A percentile compares a stretch with the other conserved stretches of the same genome.
phyloP scores from a whole-genome alignment of 2,329 filamentous ascomycete genomes.

The Exophiala dermatitidis region DNA sequence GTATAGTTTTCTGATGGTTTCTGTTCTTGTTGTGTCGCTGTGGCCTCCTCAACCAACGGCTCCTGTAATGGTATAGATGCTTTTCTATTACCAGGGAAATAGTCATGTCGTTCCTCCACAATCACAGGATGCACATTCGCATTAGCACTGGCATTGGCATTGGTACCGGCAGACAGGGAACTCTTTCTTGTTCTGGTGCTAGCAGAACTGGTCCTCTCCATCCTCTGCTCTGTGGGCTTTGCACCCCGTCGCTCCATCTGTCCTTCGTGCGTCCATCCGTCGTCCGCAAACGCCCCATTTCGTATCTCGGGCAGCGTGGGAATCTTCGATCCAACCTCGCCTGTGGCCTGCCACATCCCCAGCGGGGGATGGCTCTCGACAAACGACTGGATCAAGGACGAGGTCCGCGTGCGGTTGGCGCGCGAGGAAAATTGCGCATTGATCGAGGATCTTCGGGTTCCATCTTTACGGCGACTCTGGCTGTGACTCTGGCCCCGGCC shows the following conservation, averaged over 20 bases:
- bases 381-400: conserved; percentile 25
- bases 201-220: conserved; percentile 27
- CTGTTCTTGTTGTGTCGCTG: conserved; percentile 1
- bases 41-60: conserved; percentile 9
- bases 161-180: conserved; percentile 5
- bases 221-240: conserved; percentile 27
- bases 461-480: background rate
- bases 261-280: conserved; percentile 31
- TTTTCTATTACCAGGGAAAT: conserved; percentile 14
- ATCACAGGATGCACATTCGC: conserved; percentile 9
- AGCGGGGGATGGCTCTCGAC: conserved; percentile 31
- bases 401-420: conserved; percentile 16
- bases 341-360: conserved; percentile 33
- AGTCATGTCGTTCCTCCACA: conserved; percentile 22
- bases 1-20: conserved; percentile 11
- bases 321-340: conserved; percentile 30
- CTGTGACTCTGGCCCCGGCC: background rate
- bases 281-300: conserved; percentile 28
- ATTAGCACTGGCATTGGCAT: too few relatives aligned
- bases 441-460: conserved; percentile 5
- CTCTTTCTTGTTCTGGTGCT: conserved; percentile 24
- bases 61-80: conserved; percentile 8
- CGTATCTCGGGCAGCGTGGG: conserved; percentile 31
- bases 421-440: conserved; percentile 12
- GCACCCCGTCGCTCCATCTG: conserved; percentile 30